Evolutionary conservation across 306 rosid genomes (phyloP).

Genomic region (Astragalus membranaceus): DNA sequence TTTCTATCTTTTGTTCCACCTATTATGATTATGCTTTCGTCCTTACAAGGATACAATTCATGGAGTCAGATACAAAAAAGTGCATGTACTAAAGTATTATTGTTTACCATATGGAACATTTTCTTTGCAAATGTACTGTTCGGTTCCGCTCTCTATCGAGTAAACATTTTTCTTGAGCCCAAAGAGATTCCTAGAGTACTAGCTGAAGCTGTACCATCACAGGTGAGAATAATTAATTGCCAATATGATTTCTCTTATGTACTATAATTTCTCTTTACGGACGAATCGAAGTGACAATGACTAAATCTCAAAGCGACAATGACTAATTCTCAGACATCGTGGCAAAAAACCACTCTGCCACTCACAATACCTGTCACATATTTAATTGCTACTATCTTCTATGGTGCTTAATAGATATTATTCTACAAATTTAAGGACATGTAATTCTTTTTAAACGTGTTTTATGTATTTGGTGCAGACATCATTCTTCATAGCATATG

Average conservation of each 20-base stretch:
- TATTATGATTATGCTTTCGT: slow-evolving; percentile 60
- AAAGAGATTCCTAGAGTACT: slow-evolving; percentile 60
- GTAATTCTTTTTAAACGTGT: slow-evolving; percentile 7
- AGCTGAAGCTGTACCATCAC: slow-evolving; percentile 80
- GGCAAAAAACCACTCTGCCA: too few species aligned
- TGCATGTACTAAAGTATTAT: slow-evolving; percentile 67
- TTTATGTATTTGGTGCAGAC: slow-evolving; percentile 51
- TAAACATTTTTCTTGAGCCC: slow-evolving; percentile 67
- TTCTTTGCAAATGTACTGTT: slow-evolving; percentile 87
- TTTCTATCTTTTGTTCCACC: slow-evolving; percentile 67
- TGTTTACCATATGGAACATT: slow-evolving; percentile 81
- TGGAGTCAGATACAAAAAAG: slow-evolving; percentile 58
- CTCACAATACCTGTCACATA: too few species aligned
- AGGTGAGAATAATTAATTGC: slow-evolving; percentile 43
- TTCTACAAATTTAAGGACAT: neutral
- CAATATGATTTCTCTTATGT: neutral
- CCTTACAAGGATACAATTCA: slow-evolving; percentile 70
- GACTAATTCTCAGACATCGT: too few species aligned
- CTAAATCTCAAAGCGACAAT: too few species aligned
- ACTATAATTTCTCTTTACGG: too few species aligned
- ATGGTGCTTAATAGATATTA: neutral
- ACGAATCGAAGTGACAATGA: too few species aligned
- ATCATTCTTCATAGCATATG: slow-evolving; percentile 76
- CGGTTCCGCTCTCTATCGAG: slow-evolving; percentile 63
- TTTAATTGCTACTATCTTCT: neutral